These are phyloP conservation scores for Phytopythium montanum DNA, from an alignment of 352 stramenopile genomes.

Conservation along the genomic window DNA sequence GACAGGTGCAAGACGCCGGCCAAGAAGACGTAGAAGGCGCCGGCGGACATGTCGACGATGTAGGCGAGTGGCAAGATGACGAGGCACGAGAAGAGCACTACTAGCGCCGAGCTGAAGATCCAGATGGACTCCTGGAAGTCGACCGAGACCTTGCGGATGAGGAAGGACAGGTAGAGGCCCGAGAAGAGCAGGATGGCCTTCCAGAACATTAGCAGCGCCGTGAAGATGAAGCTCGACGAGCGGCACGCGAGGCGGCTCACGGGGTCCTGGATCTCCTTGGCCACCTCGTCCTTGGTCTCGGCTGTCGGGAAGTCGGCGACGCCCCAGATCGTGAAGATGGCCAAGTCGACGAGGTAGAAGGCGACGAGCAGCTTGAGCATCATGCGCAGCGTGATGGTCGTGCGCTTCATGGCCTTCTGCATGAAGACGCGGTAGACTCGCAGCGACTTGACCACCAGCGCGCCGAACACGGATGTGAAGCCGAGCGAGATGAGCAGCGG, in stretches of 20 bases:
- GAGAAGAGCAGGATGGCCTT: slow-evolving; percentile 43
- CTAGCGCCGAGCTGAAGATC: slow-evolving; percentile 44
- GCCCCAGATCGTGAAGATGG: slow-evolving; percentile 38
- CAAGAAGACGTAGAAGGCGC: slow-evolving; percentile 36
- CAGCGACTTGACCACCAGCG: slow-evolving; percentile 44
- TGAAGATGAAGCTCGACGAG: slow-evolving; percentile 52
- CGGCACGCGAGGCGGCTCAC: slow-evolving; percentile 23
- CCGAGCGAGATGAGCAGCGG: slow-evolving; percentile 31
- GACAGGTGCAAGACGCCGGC: slow-evolving; percentile 22
- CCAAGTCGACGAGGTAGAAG: slow-evolving; percentile 29
- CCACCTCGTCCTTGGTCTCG: slow-evolving; percentile 14
- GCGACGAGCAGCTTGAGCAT: slow-evolving; percentile 38
- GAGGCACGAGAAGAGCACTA: slow-evolving; percentile 46
- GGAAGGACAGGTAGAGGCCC: slow-evolving; percentile 45
- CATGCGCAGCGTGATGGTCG: slow-evolving; percentile 25
- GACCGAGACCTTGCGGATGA: slow-evolving; percentile 58
- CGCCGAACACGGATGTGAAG: slow-evolving; percentile 43
- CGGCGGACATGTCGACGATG: slow-evolving; percentile 32
- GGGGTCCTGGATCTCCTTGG: slow-evolving; percentile 19
- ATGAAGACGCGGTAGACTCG: slow-evolving; percentile 61
- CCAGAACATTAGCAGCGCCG: slow-evolving; percentile 48
- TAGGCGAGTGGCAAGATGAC: slow-evolving; percentile 50
- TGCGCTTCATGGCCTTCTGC: slow-evolving; percentile 33
- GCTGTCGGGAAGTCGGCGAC: slow-evolving; percentile 24
- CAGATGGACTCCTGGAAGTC: slow-evolving; percentile 70